Evolutionary conservation across 2,329 filamentous ascomycete species (phyloP).

Genomic region (Curvularia spicifera): DNA sequence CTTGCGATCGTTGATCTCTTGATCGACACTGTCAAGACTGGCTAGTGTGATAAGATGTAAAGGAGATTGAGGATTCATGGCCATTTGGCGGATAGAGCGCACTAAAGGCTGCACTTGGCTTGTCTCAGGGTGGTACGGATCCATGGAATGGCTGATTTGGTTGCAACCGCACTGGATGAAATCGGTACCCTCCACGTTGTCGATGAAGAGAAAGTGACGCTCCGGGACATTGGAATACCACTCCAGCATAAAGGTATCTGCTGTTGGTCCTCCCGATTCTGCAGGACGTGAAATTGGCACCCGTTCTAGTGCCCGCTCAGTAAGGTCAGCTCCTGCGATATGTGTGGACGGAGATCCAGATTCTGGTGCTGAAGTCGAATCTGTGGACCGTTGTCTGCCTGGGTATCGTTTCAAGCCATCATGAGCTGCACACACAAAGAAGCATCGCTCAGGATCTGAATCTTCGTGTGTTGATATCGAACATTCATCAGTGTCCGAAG

Average conservation of each 20-base stretch:
- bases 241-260: conserved; percentile 9
- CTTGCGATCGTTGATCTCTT: conserved; percentile 72
- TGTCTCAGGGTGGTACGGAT: conserved; percentile 22
- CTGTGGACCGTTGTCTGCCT: neutral
- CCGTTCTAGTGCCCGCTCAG: neutral
- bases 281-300: neutral
- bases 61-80: conserved; percentile 24
- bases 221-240: conserved; percentile 27
- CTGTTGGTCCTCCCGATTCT: neutral
- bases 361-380: neutral
- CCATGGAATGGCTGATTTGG: conserved; percentile 14
- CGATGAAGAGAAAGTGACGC: conserved; percentile 21
- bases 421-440: conserved; percentile 3
- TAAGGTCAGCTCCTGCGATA: neutral
- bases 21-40: conserved; percentile 68
- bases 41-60: conserved; percentile 50
- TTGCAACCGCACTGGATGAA: neutral
- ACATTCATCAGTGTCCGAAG: conserved; percentile 12
- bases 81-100: conserved; percentile 28
- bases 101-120: conserved; percentile 23
- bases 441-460: neutral
- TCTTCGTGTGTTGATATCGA: conserved; percentile 4
- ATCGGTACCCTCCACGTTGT: conserved; percentile 4
- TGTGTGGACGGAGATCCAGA: neutral
- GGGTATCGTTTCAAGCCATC: conserved; percentile 11